Base-by-base conservation (phyloP, 129 eudicot genomes). In the Glebionis coronaria region DNA sequence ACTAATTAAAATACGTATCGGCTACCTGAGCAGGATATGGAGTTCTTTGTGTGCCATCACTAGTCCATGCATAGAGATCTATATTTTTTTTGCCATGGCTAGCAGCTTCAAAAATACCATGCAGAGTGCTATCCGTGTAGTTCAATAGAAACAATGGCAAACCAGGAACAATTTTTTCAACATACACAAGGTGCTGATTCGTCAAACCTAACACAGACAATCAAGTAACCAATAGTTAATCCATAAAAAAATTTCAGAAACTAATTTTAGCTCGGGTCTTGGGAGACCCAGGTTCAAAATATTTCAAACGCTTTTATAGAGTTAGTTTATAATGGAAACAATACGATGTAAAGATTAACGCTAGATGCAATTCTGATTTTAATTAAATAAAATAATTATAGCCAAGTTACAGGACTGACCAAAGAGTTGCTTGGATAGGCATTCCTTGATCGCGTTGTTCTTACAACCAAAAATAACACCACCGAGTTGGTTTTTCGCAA, bases 41-140 rank as follows among this genome's bases (percentile, higher is more conserved):
- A 68, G 97, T 87, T 81, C 59, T 85, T 27, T 79, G 77, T 44
- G 79, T 74, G 71, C 93, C 97, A 56, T 75, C 80, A 25, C 18
- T n/a, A 19, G 91, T 87, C 97, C 97, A 90, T 9, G 84, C 91
- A 80, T 84, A 90, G 5, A 90, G 78, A 76, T 90, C 74, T 15
- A 87, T 81, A 71, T 85, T 83, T 81, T 79, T 72, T 79, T 83
- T 76, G 13, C 97, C 97, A 67, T 79, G 76, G 79, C 95, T 75
- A 54, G 90, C 97, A 69, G 97, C 95, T 77, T 91, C 93, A 78
- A 82, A 91, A 61, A 87, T 66, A 10, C 97, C 97, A 68, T 91
- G 78, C 44, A 91, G 82, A 45, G 18, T 81, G 68, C 86, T 83
- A 31, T 85, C 87, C 18, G 70, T 38, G 72, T 83, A 91, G 75